Base-by-base conservation (phyloP, 2,329 filamentous ascomycete species). In the Diplodia intermedia region DNA sequence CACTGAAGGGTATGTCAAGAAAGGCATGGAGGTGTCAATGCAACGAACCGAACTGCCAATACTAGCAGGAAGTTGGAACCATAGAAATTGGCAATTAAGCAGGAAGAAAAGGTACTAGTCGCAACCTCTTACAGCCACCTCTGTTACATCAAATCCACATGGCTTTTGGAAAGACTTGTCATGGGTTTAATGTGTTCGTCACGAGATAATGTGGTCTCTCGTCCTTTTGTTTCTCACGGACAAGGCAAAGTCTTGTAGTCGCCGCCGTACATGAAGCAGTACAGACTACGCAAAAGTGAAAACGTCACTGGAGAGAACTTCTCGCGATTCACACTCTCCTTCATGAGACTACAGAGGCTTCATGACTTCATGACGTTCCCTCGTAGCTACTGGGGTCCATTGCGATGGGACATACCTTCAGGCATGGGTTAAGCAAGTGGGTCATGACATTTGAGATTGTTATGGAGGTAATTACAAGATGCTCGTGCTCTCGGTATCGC, bases 381-480 rank as follows among this genome's bases (percentile, higher is more conserved):
- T n/a, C 40, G 4, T 20, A 20, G 18, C 43, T 20, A 8, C n/a
- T 47, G 43, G 9, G 8, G 43, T 47, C 43, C 7, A 20, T n/a
- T 47, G 43, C 43, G 18, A n/a, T 47, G 9, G 40, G 3, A 47
- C 6, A 47, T 20, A 20, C 7, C 18, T 20, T 47, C 43, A 20
- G 7, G 18, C 43, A 14, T 20, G 15, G n/a, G n/a, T 47, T n/a
- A 52, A 18, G 43, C 29, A 63, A 52, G 47, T 7, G n/a, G 47
- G 12, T 63, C 60, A 63, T 63, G 47, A 18, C 47, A 63, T 52
- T 63, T 20, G n/a, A 8, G 26, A 12, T 63, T 11, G 6, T 43
- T 63, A 53, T 63, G 47, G 26, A 50, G 47, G 60, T 63, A 63
- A 63, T 63, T 63, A 63, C 60, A 63, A 52, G 47, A 52, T 26